Base-by-base conservation (phyloP, 2,329 filamentous ascomycete genomes). In the Lachnellula suecica region DNA sequence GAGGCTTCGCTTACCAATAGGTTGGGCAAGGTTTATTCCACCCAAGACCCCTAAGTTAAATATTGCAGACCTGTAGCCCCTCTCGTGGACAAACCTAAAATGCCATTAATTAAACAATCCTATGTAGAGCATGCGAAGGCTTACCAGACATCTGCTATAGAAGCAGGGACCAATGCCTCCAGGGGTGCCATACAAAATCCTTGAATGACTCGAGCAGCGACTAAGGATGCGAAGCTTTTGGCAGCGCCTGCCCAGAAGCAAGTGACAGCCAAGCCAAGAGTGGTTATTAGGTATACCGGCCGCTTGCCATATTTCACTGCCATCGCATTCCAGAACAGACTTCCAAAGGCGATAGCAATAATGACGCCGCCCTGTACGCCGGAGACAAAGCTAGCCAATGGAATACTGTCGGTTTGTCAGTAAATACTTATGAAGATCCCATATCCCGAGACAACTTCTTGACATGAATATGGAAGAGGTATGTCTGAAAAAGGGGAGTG, bases 31-130 rank as follows among this genome's bases (percentile, higher is more conserved):
- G 47, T 73, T 74, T 51, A 74, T 72, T 10, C 72, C 72, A 22
- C 71, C 71, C 25, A 73, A 56, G 8, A 74, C 68, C 38, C 70
- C 71, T 1, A 74, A 64, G 50, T 73, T 73, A 56, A 73, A 74
- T 4, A 74, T 65, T 10, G 70, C 69, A 22, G 67, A 70, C 11
- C 70, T 63, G 43, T 67, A 69, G 0, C 72, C 72, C 47, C 72
- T 64, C 53, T 74, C 71, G 57, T 74, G 72, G n/a, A 74, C 70
- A 49, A 71, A 74, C 66, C 53, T 56, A 37, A n/a, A 9, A 6
- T 6, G 17, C 20, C 4, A 15, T 8, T 17, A 31, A 19, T 46
- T 19, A 47, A 42, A 6, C 4, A 10, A 24, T 10, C 6, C 11
- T 13, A 20, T n/a, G 11, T 11, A 43, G 27, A 31, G 7, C 13